Conservation (phyloP, 2,329 filamentous ascomycete species). For the Dothistroma pini region DNA sequence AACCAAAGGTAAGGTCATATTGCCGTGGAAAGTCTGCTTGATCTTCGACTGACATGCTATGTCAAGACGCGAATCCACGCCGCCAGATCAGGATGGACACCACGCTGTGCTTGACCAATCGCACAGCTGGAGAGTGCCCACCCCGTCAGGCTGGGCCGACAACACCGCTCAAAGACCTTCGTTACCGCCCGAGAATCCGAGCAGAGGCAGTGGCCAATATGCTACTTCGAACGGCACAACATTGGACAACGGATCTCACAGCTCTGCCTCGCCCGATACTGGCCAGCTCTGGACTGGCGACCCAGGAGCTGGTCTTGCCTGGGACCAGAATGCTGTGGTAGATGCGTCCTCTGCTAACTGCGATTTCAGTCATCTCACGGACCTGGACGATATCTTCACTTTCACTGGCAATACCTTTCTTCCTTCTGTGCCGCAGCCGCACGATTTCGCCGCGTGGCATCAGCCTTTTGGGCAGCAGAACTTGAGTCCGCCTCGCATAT, state of each 20-base stretch:
- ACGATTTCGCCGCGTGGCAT: conserved; percentile 13
- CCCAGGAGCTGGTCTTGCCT: conserved; percentile 15
- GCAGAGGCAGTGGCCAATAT: conserved; percentile 4
- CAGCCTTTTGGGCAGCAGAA: conserved; percentile 14
- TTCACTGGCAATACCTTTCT: conserved; percentile 23
- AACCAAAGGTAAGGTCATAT: conserved; percentile 19
- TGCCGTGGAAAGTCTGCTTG: background rate
- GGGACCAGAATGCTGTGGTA: conserved; percentile 19
- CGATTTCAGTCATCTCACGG: conserved; percentile 23
- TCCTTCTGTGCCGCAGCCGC: conserved; percentile 13
- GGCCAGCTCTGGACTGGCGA: conserved; percentile 16
- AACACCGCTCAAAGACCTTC: conserved; percentile 9
- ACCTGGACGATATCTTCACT: conserved; percentile 24
- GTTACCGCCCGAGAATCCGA: conserved; percentile 7
- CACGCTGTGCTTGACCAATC: conserved; percentile 20
- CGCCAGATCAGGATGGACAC: conserved; percentile 17
- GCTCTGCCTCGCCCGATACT: conserved; percentile 21
- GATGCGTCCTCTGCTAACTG: conserved; percentile 21
- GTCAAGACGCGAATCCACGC: conserved; percentile 21
- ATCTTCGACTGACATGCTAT: conserved; percentile 8
- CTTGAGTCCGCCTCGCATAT: conserved; percentile 12
- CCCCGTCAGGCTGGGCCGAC: conserved; percentile 14
- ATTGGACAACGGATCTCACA: conserved; percentile 19
- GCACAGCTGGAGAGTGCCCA: conserved; percentile 21
- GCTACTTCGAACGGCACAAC: conserved; percentile 10